Base-by-base conservation (phyloP, 176 grass and related monocot species). In the Urochloa ruziziensis region DNA sequence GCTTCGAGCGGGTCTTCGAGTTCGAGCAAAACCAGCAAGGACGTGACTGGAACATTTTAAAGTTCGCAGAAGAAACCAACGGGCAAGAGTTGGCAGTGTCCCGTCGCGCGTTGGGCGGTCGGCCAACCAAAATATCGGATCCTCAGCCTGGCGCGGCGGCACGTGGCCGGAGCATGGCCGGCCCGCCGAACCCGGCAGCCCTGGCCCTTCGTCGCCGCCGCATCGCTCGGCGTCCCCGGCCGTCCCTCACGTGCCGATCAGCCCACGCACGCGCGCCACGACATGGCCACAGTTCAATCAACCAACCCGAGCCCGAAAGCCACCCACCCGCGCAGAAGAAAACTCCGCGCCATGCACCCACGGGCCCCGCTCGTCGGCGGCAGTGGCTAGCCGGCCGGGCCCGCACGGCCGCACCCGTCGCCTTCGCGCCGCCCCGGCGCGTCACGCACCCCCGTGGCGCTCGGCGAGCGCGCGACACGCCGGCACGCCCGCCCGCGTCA, bases 131-230 rank as follows among this genome's bases (percentile, higher is more conserved):
- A 73, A 23, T 33, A n/a, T n/a, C n/a, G n/a, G n/a, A n/a, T 73
- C 70, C 10, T 21, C 23, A 7, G 25, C 30, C 6, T 56, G 39
- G 8, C 3, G 33, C 57, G 18, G 19, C 17, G 30, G 18, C 77
- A 86, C 75, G 84, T 86, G 77, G 69, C 35, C 17, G 42, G 18
- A 48, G 72, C 75, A 61, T 86, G 77, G 68, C 34, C 46, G 47
- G 34, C 29, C 58, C 67, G 68, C 36, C 56, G 66, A 14, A 46
- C 10, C 68, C 48, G 48, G 43, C 43, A 12, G 7, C 10, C 48
- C 67, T n/a, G n/a, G 67, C 12, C 24, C 40, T 9, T 1, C 37
- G 24, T 15, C 75, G 40, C 25, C 75, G 75, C 40, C 53, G 39
- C 56, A 60, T 48, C 64, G 21, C n/a, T n/a, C n/a, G n/a, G n/a